These are phyloP conservation scores for Colletotrichum siamense DNA, from an alignment of 2,329 filamentous ascomycete genomes.

Conservation along the genomic window DNA sequence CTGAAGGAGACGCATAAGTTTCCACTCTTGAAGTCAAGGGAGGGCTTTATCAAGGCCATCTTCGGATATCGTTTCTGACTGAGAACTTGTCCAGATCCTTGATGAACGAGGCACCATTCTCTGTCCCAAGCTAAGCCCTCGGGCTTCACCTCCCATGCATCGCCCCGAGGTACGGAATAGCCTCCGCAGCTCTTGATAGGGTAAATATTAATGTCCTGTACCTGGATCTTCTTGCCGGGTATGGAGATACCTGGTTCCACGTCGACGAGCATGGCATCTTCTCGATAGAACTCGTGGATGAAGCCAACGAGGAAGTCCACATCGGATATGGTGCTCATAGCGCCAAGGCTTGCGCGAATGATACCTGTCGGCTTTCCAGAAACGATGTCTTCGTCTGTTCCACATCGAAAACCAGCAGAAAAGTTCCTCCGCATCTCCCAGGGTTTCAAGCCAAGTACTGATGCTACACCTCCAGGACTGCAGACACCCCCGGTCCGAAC, in stretches of 20 bases:
- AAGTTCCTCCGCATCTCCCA: slow-evolving; percentile 89
- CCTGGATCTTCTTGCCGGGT: slow-evolving; percentile 22
- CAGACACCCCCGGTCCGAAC: slow-evolving; percentile 89
- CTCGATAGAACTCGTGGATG: slow-evolving; percentile 69
- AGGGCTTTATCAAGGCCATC: slow-evolving; percentile 84
- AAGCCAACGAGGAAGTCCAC: slow-evolving; percentile 76
- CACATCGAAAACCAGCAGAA: slow-evolving; percentile 83
- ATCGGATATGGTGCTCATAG: slow-evolving; percentile 84
- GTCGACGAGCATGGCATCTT: slow-evolving; percentile 17
- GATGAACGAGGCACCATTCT: slow-evolving; percentile 94
- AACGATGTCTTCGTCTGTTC: slow-evolving; percentile 81
- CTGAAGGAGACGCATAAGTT: slow-evolving; percentile 66
- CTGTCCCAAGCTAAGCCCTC: slow-evolving; percentile 94
- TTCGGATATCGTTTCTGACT: slow-evolving; percentile 88
- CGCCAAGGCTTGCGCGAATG: slow-evolving; percentile 84
- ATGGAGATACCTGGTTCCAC: background rate
- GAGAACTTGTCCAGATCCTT: slow-evolving; percentile 81
- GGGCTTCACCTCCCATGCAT: slow-evolving; percentile 75
- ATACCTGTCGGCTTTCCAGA: slow-evolving; percentile 87
- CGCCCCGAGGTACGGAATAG: slow-evolving; percentile 69
- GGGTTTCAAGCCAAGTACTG: slow-evolving; percentile 73
- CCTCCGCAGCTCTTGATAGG: slow-evolving; percentile 95
- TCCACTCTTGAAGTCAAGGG: slow-evolving; percentile 72
- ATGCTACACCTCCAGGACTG: slow-evolving; percentile 86
- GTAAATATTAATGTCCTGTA: slow-evolving; percentile 77